Percentiles rank a stretch among this genome's conserved stretches.
Conservation (phyloP, 139 green algal genomes). For the Bryopsis sp. region DNA sequence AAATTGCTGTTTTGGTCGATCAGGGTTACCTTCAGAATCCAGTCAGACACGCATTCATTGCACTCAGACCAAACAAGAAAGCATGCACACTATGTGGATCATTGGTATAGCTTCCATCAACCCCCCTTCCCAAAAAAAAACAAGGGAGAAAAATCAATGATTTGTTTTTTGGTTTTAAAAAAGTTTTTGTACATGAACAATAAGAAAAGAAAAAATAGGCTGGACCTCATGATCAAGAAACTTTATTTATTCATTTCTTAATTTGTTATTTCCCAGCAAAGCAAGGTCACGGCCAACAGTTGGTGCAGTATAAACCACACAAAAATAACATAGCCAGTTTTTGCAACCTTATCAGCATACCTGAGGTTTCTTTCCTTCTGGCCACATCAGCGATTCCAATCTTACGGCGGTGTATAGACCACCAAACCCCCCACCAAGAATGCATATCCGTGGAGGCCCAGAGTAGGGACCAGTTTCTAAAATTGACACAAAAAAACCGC, state of each 20-base stretch:
- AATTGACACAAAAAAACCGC: no score
- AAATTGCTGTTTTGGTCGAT: constrained; percentile 91
- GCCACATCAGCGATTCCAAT: constrained; percentile 84
- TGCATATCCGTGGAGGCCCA: constrained; percentile 65
- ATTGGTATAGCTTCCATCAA: constrained; percentile 73
- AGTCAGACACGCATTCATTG: no score
- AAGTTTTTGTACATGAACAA: constrained; percentile 42
- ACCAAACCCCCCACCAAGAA: constrained; percentile 95
- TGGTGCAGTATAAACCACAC: not conserved
- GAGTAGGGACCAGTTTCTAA: no score
- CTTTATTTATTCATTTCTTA: no score
- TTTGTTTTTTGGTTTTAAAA: no score
- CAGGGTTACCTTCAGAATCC: constrained; percentile 84
- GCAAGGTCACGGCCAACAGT: not conserved
- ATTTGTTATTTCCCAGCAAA: no score
- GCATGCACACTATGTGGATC: not conserved
- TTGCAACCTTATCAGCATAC: constrained; percentile 22
- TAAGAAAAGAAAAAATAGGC: not conserved
- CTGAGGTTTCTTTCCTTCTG: constrained; percentile 63
- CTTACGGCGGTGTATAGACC: constrained; percentile 93
- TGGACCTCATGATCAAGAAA: no score
- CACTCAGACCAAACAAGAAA: not conserved
- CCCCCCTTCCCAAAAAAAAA: constrained; percentile 73
- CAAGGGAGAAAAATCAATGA: constrained; percentile 92
- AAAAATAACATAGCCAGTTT: not conserved